phyloP scores from a whole-genome alignment of 2,329 filamentous ascomycete species.

The Colletotrichum sp. region DNA sequence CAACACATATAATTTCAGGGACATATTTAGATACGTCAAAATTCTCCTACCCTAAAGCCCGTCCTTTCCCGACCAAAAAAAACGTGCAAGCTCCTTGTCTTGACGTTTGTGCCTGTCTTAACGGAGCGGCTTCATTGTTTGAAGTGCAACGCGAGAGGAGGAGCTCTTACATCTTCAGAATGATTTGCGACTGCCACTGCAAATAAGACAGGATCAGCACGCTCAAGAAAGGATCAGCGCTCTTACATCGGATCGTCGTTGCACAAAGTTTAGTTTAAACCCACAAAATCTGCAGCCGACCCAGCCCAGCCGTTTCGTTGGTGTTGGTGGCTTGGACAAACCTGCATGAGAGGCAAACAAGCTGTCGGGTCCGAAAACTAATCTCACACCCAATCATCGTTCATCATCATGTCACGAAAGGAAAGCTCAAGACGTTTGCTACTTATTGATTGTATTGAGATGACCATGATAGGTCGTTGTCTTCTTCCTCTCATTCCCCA shows the following conservation, averaged over 20 bases:
- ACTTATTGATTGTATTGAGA: not conserved
- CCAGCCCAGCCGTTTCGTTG: not conserved
- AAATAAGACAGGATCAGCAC: not conserved
- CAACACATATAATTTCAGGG: not conserved
- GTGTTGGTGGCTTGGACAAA: not conserved
- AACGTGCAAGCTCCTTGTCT: not conserved
- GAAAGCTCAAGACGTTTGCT: not conserved
- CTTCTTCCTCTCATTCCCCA: not conserved
- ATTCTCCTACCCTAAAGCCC: not conserved
- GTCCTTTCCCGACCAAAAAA: not conserved
- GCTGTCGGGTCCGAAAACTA: not conserved
- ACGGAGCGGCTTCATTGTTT: not conserved
- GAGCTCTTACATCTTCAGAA: not conserved
- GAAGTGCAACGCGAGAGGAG: not conserved
- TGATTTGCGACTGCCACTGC: not conserved
- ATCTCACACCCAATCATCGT: not conserved
- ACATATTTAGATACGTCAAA: fast-evolving
- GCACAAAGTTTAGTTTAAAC: not conserved
- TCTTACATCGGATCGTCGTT: not conserved
- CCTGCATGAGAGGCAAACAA: not conserved
- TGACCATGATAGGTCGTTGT: not conserved
- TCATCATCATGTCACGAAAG: not conserved
- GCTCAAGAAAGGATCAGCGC: not conserved
- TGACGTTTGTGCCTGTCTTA: not conserved
- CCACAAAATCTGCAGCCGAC: not conserved